Percentiles rank a stretch among this genome's conserved stretches.
Conservation (phyloP, 2,329 filamentous ascomycete genomes). For the Aspergillus melleus region DNA sequence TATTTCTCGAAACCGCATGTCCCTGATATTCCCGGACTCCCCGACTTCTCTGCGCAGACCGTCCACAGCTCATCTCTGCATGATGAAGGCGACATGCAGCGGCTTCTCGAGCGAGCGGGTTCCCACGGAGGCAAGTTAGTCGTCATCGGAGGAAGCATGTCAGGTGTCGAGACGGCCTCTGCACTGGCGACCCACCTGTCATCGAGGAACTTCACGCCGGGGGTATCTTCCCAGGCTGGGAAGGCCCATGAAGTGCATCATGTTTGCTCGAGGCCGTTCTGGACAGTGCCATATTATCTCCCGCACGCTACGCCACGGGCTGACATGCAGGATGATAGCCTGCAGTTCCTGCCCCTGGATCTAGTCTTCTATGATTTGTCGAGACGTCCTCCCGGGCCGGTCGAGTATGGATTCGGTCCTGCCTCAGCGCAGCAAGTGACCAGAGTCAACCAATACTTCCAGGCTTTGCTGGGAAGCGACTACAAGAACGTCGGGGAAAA, state of each 20-base stretch:
- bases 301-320: slow-evolving; percentile 30
- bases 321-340: slow-evolving; percentile 3
- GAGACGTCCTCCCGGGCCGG: slow-evolving; percentile 57
- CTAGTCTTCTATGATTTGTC: slow-evolving; percentile 69
- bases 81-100: slow-evolving; percentile 42
- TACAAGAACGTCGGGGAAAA: slow-evolving; percentile 41
- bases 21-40: slow-evolving; percentile 45
- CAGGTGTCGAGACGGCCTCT: slow-evolving; percentile 73
- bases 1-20: slow-evolving; percentile 68
- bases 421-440: slow-evolving; percentile 60
- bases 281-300: slow-evolving; percentile 63
- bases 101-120: slow-evolving; percentile 7
- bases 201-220: slow-evolving; percentile 50
- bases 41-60: slow-evolving; percentile 47
- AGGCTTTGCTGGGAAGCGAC: slow-evolving; percentile 45
- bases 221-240: slow-evolving; percentile 48
- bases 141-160: slow-evolving; percentile 79
- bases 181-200: slow-evolving; percentile 72
- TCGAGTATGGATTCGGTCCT: slow-evolving; percentile 65
- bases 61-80: slow-evolving; percentile 71
- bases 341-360: slow-evolving; percentile 70
- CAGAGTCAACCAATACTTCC: slow-evolving; percentile 52
- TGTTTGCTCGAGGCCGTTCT: slow-evolving; percentile 67
- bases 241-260: slow-evolving; percentile 58
- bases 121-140: slow-evolving; percentile 61